These are phyloP conservation scores for Populus ilicifolia DNA, from an alignment of 345 rosid species.

Conservation along the genomic window DNA sequence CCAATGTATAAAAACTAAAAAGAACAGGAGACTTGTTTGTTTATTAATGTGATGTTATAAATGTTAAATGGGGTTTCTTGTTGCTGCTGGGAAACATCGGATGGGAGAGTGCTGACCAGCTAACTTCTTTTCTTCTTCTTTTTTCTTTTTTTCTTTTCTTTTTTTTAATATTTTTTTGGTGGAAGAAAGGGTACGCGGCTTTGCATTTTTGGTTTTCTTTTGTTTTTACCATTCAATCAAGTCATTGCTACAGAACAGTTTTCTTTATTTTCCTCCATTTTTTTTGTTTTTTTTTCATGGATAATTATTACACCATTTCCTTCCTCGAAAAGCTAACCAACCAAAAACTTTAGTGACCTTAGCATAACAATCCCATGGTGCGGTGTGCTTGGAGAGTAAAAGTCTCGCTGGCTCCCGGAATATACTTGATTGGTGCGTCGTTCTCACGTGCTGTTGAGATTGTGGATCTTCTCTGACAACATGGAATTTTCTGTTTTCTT, in stretches of 20 bases:
- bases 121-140: neutral
- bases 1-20: neutral
- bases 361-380: no score
- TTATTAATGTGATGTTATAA: neutral
- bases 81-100: constrained; percentile 31
- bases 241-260: neutral
- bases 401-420: neutral
- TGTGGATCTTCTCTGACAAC: neutral
- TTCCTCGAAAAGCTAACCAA: neutral
- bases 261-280: neutral
- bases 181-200: neutral
- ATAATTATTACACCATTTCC: neutral
- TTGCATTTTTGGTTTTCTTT: neutral
- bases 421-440: neutral
- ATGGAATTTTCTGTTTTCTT: neutral
- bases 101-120: constrained; percentile 35
- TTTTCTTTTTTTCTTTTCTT: neutral
- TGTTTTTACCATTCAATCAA: neutral
- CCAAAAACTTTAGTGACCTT: neutral
- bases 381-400: neutral
- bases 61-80: neutral
- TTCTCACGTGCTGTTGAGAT: neutral
- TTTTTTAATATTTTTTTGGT: neutral
- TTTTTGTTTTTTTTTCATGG: neutral
- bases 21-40: neutral